These are phyloP conservation scores for Polyplosphaeria fusca DNA, from an alignment of 495 filamentous ascomycete species.

Conservation along the genomic window DNA sequence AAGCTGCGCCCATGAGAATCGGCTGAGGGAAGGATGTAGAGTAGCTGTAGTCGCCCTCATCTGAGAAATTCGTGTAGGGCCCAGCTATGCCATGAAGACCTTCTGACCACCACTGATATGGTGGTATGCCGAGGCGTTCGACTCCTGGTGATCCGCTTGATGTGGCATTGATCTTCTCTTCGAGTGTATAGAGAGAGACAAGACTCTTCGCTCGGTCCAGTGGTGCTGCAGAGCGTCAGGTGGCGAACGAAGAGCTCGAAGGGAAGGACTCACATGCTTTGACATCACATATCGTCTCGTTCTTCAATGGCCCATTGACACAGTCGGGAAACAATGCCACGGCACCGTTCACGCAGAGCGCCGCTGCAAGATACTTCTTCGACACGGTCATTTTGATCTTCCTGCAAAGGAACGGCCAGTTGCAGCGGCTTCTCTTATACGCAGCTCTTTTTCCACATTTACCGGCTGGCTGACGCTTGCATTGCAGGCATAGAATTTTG, in stretches of 20 bases:
- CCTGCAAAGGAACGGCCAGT: neutral
- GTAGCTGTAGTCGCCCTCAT: conserved; percentile 52
- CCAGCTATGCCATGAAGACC: conserved; percentile 58
- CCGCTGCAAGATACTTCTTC: neutral
- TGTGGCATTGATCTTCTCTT: conserved; percentile 59
- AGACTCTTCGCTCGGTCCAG: conserved; percentile 44
- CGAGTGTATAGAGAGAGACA: conserved; percentile 44
- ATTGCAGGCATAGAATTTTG: too few species aligned
- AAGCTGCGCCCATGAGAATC: conserved; percentile 57
- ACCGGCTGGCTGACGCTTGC: too few species aligned
- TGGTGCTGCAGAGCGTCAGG: conserved; percentile 29
- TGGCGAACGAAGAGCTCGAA: neutral
- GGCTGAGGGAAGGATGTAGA: conserved; percentile 63
- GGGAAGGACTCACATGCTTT: conserved; percentile 30
- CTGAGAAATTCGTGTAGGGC: conserved; percentile 52
- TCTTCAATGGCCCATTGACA: conserved; percentile 38
- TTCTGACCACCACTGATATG: conserved; percentile 54
- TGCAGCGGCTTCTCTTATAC: neutral
- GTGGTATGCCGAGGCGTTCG: conserved; percentile 54
- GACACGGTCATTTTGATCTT: neutral
- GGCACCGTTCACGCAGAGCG: neutral
- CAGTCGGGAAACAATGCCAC: conserved; percentile 37
- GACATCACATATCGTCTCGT: conserved; percentile 47
- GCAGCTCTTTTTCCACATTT: neutral
- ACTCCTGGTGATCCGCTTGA: conserved; percentile 55